Evolutionary conservation across 176 grass and related monocot genomes (phyloP).

Genomic region (Sorghum bicolor): DNA sequence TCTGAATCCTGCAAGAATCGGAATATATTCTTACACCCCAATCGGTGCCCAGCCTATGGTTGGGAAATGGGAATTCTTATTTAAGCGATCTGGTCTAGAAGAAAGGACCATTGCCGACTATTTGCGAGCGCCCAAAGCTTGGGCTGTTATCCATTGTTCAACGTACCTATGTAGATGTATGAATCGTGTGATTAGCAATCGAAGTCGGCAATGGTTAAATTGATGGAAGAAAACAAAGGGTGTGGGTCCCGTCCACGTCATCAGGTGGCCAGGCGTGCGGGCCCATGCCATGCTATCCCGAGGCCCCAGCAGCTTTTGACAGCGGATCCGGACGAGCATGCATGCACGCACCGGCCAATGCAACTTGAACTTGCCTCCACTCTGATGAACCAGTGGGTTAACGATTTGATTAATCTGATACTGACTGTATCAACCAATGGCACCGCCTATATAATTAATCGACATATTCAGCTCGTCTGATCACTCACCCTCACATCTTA

Average conservation of each 20-base stretch:
- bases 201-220: neutral
- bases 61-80: neutral
- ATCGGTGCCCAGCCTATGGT: neutral
- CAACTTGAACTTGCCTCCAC: neutral
- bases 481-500: neutral
- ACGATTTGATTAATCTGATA: constrained; percentile 4
- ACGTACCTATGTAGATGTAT: neutral
- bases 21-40: neutral
- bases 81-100: neutral
- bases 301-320: constrained; percentile 9
- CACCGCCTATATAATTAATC: neutral
- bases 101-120: neutral
- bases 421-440: neutral
- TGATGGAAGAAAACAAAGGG: neutral
- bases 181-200: neutral
- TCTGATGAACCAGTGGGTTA: neutral
- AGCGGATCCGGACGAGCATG: neutral
- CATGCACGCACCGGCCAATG: neutral
- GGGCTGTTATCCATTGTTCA: neutral
- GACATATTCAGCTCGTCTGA: neutral
- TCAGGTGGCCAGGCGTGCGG: constrained; percentile 4
- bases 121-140: neutral
- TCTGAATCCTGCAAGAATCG: neutral
- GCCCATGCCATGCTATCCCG: neutral
- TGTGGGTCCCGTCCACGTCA: neutral